phyloP scores from a whole-genome alignment of 306 rosid species.

The Prunus campanulata region DNA sequence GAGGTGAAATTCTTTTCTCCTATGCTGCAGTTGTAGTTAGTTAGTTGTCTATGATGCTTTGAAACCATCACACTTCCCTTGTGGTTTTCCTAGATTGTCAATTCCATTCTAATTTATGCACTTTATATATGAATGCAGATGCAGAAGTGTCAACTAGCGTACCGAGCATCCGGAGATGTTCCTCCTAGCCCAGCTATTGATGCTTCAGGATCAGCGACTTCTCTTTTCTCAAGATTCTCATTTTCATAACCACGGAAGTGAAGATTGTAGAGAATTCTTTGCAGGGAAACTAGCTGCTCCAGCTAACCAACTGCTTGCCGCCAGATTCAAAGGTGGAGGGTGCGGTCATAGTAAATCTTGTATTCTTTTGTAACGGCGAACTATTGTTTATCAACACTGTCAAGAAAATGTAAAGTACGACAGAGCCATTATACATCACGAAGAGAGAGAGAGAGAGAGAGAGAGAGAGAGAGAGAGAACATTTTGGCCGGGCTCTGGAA shows the following conservation, averaged over 20 bases:
- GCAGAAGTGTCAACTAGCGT: too few species aligned
- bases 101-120: neutral
- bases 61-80: neutral
- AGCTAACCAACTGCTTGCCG: slow-evolving; percentile 31
- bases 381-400: slow-evolving; percentile 18
- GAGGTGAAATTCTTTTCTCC: neutral
- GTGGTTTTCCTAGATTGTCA: neutral
- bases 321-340: slow-evolving; percentile 24
- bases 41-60: neutral
- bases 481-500: too few species aligned
- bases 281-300: slow-evolving; percentile 25
- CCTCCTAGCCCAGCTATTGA: slow-evolving; percentile 30
- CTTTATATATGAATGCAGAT: too few species aligned
- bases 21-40: neutral
- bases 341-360: slow-evolving; percentile 34
- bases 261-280: neutral
- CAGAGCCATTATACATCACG: slow-evolving; percentile 5
- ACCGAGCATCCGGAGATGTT: too few species aligned
- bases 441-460: too few species aligned
- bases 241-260: slow-evolving; percentile 46
- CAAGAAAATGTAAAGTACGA: slow-evolving; percentile 45
- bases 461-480: too few species aligned
- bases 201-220: slow-evolving; percentile 57
- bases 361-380: slow-evolving; percentile 16
- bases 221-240: slow-evolving; percentile 91